A percentile compares a stretch with the other conserved stretches of the same genome.
Conservation (phyloP, 495 filamentous ascomycete species). For the Talaromyces adpressus region DNA sequence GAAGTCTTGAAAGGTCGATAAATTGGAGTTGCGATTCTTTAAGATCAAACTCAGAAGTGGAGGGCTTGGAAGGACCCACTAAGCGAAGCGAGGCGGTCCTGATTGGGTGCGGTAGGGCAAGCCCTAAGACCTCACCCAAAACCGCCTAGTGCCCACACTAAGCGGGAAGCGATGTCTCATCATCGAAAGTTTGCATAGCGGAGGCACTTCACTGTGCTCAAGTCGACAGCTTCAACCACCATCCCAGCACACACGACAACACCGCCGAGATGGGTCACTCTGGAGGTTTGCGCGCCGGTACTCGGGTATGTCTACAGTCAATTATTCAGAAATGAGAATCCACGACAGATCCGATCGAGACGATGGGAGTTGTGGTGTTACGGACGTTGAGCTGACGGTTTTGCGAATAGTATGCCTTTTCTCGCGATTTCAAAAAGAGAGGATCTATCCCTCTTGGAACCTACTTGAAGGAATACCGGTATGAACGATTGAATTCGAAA, state of each 20-base stretch:
- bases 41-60: constrained; percentile 21
- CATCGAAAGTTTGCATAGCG: constrained; percentile 17
- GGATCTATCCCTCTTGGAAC: constrained; percentile 84
- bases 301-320: constrained; percentile 54
- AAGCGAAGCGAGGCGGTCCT: constrained; percentile 6
- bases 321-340: background rate
- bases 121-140: constrained; percentile 1
- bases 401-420: constrained; percentile 72
- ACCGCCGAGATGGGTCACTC: constrained; percentile 86
- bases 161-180: constrained; percentile 14
- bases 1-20: constrained; percentile 14
- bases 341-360: background rate
- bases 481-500: constrained; percentile 22
- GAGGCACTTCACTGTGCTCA: constrained; percentile 20
- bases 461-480: constrained; percentile 89
- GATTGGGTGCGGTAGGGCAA: constrained; percentile 1
- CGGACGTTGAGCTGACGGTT: constrained; percentile 19
- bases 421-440: constrained; percentile 85
- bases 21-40: constrained; percentile 12
- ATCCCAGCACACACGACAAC: constrained; percentile 29
- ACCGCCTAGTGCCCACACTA: constrained; percentile 19
- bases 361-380: background rate
- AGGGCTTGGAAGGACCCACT: constrained; percentile 14
- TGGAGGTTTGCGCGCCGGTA: constrained; percentile 88
- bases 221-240: constrained; percentile 38